These are phyloP conservation scores for Saccharomycopsis lassenensis DNA, from an alignment of 805 yeast genomes.

Conservation along the genomic window DNA sequence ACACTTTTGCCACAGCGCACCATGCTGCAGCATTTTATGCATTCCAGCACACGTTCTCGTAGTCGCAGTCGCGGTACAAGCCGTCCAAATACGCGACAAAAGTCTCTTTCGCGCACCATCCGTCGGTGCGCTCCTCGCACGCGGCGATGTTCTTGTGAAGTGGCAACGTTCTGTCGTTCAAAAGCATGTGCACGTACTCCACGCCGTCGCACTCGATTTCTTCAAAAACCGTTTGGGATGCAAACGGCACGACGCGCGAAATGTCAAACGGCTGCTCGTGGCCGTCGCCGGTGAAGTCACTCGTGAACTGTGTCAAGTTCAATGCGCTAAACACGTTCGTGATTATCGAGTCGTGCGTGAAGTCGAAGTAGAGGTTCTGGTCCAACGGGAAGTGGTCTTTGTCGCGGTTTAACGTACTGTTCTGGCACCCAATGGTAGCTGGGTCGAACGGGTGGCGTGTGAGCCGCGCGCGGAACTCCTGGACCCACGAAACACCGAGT, in stretches of 20 bases:
- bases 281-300: conserved; percentile 9
- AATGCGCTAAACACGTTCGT: conserved; percentile 52
- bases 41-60: too few relatives aligned
- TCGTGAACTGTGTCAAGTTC: conserved; percentile 31
- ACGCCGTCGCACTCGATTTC: conserved; percentile 18
- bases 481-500: conserved; percentile 49
- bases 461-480: conserved; percentile 30
- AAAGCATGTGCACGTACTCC: conserved; percentile 17
- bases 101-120: conserved; percentile 19
- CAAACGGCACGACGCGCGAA: conserved; percentile 19
- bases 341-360: conserved; percentile 67
- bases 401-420: conserved; percentile 27
- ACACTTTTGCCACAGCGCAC: too few relatives aligned
- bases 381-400: conserved; percentile 28
- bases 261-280: conserved; percentile 16
- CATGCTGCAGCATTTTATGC: too few relatives aligned
- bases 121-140: conserved; percentile 19
- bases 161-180: conserved; percentile 18
- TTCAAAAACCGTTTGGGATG: conserved; percentile 18
- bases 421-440: conserved; percentile 37
- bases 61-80: too few relatives aligned
- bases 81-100: conserved; percentile 18
- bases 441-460: conserved; percentile 38
- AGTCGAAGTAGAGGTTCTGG: conserved; percentile 51
- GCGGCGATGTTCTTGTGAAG: conserved; percentile 18